Evolutionary conservation across 768 basidiomycete genomes (phyloP), one percentile per base, ranked within the genome.

Genomic region (Boletus eberwhitei): DNA sequence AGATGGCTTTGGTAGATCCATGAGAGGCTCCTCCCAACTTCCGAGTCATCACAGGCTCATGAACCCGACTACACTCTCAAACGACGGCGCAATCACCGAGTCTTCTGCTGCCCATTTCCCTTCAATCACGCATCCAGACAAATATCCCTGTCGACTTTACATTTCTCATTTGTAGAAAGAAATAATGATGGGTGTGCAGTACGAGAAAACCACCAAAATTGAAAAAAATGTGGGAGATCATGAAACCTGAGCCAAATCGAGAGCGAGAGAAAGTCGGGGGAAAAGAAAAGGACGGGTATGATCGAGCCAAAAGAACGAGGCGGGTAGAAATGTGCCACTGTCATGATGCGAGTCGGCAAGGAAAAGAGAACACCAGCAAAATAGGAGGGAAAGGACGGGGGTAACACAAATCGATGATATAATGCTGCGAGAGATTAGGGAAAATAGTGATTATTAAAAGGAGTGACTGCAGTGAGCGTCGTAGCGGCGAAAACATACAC

Each of bases 371-470:
- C 12, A n/a, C n/a, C n/a, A n/a, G n/a, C n/a, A n/a, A n/a, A n/a
- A n/a, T n/a, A 21, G 54, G 36, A 22, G 31, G 44, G 5, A 34
- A 32, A 22, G 7, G 26, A 43, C n/a, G 24, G 52, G 48, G 49
- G 24, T 4, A 4, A 4, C 3, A 24, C 46, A 35, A 17, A 26
- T 50, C 36, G 32, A 50, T 43, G 49, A 24, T 4, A 24, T 45
- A 53, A 59, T 48, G 45, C 44, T 34, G 44, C 24, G 21, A 48
- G 60, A 50, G 29, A 59, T 47, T 4, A 48, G 8, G 19, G 40
- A 45, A 57, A 54, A 57, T 57, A 43, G 7, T 39, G n/a, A 35
- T 34, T 36, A 39, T 42, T 14, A 38, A 29, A 58, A 48, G 8
- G 60, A 57, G 19, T 16, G 59, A 41, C 42, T 48, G 38, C n/a